Evolutionary conservation across 2,329 filamentous ascomycete species (phyloP).

Genomic region (Botrytis squamosa): DNA sequence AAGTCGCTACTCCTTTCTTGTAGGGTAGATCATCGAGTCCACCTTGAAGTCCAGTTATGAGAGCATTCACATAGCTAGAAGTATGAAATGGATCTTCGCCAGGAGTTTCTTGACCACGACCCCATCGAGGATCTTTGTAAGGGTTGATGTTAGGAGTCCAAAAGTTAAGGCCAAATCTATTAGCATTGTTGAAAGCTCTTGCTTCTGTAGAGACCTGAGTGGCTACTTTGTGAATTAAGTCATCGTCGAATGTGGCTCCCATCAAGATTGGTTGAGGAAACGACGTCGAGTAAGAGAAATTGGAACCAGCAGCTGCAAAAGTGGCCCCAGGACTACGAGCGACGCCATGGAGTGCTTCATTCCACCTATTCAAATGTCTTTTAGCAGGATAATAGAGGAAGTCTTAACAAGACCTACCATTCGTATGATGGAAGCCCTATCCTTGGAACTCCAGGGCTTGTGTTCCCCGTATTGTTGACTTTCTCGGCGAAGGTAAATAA

Average conservation of each 20-base stretch:
- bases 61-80: conserved; percentile 50
- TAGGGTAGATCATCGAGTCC: conserved; percentile 41
- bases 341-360: conserved; percentile 62
- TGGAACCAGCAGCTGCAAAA: conserved; percentile 50
- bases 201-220: conserved; percentile 58
- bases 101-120: conserved; percentile 59
- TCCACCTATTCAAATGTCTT: conserved; percentile 44
- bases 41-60: conserved; percentile 56
- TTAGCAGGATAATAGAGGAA: neutral
- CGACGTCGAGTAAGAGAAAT: conserved; percentile 59
- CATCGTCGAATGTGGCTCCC: conserved; percentile 63
- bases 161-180: conserved; percentile 54
- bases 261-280: conserved; percentile 65
- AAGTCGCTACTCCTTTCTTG: conserved; percentile 53
- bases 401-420: conserved; percentile 40
- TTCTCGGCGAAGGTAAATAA: conserved; percentile 26
- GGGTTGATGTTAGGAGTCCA: conserved; percentile 69
- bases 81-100: conserved; percentile 56
- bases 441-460: conserved; percentile 26
- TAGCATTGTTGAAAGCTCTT: conserved; percentile 62
- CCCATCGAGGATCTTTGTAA: conserved; percentile 63
- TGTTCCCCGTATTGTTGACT: conserved; percentile 24
- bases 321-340: conserved; percentile 49
- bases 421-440: conserved; percentile 47
- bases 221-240: conserved; percentile 56